Base-by-base conservation (phyloP, 345 rosid genomes). In the Hirschfeldia incana region DNA sequence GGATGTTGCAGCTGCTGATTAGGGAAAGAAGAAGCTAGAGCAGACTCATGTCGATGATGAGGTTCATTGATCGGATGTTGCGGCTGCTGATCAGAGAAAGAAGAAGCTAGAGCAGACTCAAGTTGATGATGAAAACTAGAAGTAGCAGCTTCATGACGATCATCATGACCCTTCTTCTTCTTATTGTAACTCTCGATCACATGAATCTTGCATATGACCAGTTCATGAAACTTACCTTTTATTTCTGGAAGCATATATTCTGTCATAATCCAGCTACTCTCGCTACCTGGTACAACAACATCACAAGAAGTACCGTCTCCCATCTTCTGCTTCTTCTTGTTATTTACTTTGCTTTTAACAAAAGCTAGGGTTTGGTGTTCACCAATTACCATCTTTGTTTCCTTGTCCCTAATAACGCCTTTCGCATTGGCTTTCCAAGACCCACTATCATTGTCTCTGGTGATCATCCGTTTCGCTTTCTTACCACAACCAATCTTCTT, bases 201-300 rank as follows among this genome's bases (percentile, higher is more conserved):
- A 1, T 10, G 11, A 44, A 68, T 68, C 72, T 68, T 68, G 39
- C 72, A 69, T 0, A 69, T 34, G 61, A 69, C 73, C 2, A 28
- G 13, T 8, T 49, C 39, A n/a, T 15, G 37, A 68, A 46, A 68
- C 60, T n/a, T 44, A 7, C 5, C 61, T 15, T 6, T n/a, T 12
- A 13, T n/a, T 8, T 29, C 42, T 3, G 29, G 42, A 15, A 69
- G 29, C 73, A 53, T 30, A 53, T 32, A 69, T 39, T 69, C 73
- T 51, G 28, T 69, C 73, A 69, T 69, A 51, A 30, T 69, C 73
- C 73, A 69, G 73, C 62, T 28, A 10, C 8, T 28, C 2, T 69
- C n/a, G 30, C 63, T 69, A 2, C 62, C 62, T 0, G 15, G 73
- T 15, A 9, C 29, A 51, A 8, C 5, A 68, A 3, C 58, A 51